Evolutionary conservation across 257 asterid genomes (phyloP), one percentile per base, ranked within the genome.

Genomic region (Scutellaria minor): DNA sequence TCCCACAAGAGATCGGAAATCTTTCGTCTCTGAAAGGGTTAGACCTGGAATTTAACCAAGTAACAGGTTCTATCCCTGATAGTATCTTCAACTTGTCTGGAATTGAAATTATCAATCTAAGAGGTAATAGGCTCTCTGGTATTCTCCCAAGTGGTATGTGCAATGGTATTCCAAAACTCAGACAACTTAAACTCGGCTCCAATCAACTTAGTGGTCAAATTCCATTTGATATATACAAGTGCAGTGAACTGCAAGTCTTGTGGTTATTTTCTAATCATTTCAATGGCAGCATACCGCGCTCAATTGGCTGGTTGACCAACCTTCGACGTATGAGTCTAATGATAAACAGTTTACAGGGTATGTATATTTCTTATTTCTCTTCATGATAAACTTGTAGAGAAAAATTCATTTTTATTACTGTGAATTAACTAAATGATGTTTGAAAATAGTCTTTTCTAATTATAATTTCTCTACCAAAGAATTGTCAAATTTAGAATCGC

Each of bases 1-100:
- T 83, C 45, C 87, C 87, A 3, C 58, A 18, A 61, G 80, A 77
- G 71, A 73, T 83, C 46, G 69, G 62, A 1, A 83, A 83, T 45
- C 70, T 73, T 54, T 65, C 83, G 31, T 51, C 39, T 11, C 35
- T 78, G 71, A 35, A 47, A 51, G 9, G 9, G 3, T 67, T 82
- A 27, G 81, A 78, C 58, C 40, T 82, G 60, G 54, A n/a, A n/a
- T n/a, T n/a, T 48, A 80, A 79, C 62, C 44, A 39, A 64, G 50
- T 83, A 12, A 62, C 75, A 3, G 87, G 60, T 37, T 65, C 72
- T n/a, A 76, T 80, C 5, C 84, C 84, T 5, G 3, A 10, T 7
- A 9, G 68, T 46, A 37, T 80, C 39, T 76, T 80, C 73, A 80
- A 72, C 66, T 18, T 77, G 37, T 81, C 83, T 9, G 45, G 75